A percentile compares a stretch with the other conserved stretches of the same genome.
Evolutionary conservation across 1,139 yeast species (phyloP).

Genomic region (Pneumocystis murina): DNA sequence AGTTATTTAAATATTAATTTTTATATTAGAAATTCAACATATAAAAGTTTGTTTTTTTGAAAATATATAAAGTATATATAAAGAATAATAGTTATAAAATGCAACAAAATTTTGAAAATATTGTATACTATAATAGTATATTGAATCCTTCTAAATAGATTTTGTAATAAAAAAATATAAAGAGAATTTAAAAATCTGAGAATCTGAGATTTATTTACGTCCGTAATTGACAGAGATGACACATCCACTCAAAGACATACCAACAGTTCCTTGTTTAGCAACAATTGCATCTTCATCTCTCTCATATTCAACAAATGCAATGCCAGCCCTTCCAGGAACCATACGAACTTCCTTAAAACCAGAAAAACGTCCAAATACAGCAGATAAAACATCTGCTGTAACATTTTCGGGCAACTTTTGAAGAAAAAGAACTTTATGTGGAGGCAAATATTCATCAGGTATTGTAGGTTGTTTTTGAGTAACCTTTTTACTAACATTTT

Average conservation of each 20-base stretch:
- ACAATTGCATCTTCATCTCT: slow-evolving; percentile 35
- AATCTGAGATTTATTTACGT: not conserved
- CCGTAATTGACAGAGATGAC: slow-evolving; percentile 33
- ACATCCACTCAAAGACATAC: slow-evolving; percentile 25
- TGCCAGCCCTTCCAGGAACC: slow-evolving; percentile 44
- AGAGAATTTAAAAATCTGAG: not conserved
- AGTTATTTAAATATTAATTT: too few relatives aligned
- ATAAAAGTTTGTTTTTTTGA: too few relatives aligned
- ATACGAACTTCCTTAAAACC: slow-evolving; percentile 56
- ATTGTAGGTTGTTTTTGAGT: slow-evolving; percentile 18
- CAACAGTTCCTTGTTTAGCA: slow-evolving; percentile 30
- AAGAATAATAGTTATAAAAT: not conserved
- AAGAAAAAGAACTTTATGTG: slow-evolving; percentile 54
- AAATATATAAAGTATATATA: not conserved
- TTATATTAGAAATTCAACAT: too few relatives aligned
- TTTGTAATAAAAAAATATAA: not conserved
- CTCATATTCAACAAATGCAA: slow-evolving; percentile 73
- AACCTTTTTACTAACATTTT: slow-evolving; percentile 16
- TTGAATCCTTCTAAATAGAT: not conserved
- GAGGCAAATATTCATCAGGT: slow-evolving; percentile 33
- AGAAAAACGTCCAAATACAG: slow-evolving; percentile 32
- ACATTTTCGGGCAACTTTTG: slow-evolving; percentile 45
- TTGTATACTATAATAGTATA: too few relatives aligned
- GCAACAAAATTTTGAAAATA: not conserved
- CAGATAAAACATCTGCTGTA: slow-evolving; percentile 31